Conservation (phyloP, 2,329 filamentous ascomycete species). For the Nemania sp. region DNA sequence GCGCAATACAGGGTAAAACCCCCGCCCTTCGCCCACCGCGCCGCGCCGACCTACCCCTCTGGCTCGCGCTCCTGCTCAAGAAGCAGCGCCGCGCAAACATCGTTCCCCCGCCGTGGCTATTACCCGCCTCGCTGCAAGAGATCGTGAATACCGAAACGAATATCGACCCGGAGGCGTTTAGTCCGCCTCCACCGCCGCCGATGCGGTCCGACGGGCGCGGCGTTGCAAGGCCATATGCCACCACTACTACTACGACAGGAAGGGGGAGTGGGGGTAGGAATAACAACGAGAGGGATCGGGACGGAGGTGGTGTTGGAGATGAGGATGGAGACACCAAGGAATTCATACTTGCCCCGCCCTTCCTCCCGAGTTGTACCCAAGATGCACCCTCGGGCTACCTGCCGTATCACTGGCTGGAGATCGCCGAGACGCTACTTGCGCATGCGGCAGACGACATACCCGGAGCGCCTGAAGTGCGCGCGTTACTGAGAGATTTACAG, state of each 20-base stretch:
- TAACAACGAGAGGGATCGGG: constrained; percentile 41
- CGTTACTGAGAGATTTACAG: constrained; percentile 81
- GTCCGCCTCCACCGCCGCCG: constrained; percentile 78
- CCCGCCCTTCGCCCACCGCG: constrained; percentile 83
- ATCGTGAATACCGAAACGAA: constrained; percentile 87
- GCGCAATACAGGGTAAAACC: constrained; percentile 74
- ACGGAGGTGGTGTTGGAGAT: constrained; percentile 41
- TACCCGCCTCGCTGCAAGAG: constrained; percentile 77
- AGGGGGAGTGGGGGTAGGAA: constrained; percentile 38
- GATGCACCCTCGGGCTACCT: constrained; percentile 75
- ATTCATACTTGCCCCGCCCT: constrained; percentile 73
- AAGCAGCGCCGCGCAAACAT: constrained; percentile 95
- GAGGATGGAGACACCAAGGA: constrained; percentile 39
- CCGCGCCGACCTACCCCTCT: constrained; percentile 83
- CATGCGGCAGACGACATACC: constrained; percentile 85
- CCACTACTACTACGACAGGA: constrained; percentile 46
- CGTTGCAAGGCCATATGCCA: constrained; percentile 53
- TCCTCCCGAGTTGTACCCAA: constrained; percentile 80
- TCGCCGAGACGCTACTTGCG: constrained; percentile 87
- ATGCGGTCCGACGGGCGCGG: constrained; percentile 62
- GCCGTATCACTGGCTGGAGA: constrained; percentile 95
- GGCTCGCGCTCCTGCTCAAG: constrained; percentile 95
- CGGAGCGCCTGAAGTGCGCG: constrained; percentile 78
- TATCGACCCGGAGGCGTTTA: constrained; percentile 77
- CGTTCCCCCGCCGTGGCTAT: constrained; percentile 88